phyloP scores from a whole-genome alignment of 202 grass and related monocot genomes.

The Sporobolus alterniflorus region DNA sequence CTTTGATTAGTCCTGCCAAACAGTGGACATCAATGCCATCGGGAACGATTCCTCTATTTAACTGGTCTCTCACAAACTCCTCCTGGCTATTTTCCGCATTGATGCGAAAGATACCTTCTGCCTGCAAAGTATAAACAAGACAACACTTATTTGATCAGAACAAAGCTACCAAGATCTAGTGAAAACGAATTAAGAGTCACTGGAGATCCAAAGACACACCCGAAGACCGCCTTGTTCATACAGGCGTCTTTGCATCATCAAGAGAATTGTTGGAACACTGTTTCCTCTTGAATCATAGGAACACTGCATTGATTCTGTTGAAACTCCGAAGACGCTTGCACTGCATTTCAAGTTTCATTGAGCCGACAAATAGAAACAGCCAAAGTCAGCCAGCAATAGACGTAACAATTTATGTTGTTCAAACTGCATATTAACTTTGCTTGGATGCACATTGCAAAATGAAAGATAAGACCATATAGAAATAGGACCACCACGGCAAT shows the following conservation, averaged over 20 bases:
- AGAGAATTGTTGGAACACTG: conserved; percentile 90
- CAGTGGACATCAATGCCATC: conserved; percentile 95
- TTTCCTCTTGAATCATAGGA: conserved; percentile 96
- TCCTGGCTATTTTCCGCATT: conserved; percentile 95
- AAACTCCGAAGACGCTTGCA: conserved; percentile 94
- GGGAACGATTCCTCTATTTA: conserved; percentile 87
- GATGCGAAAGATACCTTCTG: conserved; percentile 98
- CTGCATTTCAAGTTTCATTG: conserved; percentile 62
- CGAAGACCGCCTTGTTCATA: conserved; percentile 84
- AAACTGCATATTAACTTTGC: conserved; percentile 22
- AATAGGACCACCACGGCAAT: neutral
- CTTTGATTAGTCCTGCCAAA: conserved; percentile 96
- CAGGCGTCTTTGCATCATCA: conserved; percentile 90
- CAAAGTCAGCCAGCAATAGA: conserved; percentile 7
- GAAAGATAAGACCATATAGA: neutral
- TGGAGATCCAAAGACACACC: conserved; percentile 38
- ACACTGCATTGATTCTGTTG: conserved; percentile 95
- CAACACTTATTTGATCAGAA: conserved; percentile 17
- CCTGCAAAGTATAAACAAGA: conserved; percentile 51
- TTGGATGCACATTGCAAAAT: neutral
- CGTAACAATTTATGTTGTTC: conserved; percentile 5
- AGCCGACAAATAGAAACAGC: neutral
- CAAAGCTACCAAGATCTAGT: neutral
- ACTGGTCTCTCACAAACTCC: conserved; percentile 86
- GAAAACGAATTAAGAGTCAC: conserved; percentile 3